Conservation (phyloP, 2,329 filamentous ascomycete genomes). For the Aureobasidium mangrovei region DNA sequence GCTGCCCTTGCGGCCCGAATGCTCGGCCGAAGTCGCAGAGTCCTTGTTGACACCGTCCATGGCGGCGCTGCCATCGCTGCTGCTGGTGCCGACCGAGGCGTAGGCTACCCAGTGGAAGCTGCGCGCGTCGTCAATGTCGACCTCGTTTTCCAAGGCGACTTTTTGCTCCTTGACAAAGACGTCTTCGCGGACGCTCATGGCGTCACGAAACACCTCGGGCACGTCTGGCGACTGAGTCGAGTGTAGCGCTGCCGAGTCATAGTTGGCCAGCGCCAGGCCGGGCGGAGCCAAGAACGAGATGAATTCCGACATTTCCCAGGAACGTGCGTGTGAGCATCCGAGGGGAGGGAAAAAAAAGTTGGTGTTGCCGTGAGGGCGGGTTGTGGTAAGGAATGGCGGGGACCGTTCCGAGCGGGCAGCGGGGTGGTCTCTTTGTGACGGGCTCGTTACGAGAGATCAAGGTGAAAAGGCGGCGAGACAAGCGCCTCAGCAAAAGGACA, state of each 20-base stretch:
- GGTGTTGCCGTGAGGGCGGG: neutral
- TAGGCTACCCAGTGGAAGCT: constrained; percentile 88
- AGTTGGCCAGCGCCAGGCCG: constrained; percentile 27
- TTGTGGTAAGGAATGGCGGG: neutral
- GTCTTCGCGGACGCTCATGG: constrained; percentile 47
- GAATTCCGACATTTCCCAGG: constrained; percentile 27
- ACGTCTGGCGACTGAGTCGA: constrained; percentile 29
- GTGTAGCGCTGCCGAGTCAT: constrained; percentile 23
- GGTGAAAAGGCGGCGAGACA: neutral
- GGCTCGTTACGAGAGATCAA: neutral
- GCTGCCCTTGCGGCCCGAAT: constrained; percentile 28
- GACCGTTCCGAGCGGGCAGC: neutral
- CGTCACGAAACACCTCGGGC: constrained; percentile 42
- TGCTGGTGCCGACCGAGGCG: constrained; percentile 47
- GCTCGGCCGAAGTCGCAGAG: constrained; percentile 29
- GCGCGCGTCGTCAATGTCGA: constrained; percentile 70
- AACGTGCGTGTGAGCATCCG: neutral
- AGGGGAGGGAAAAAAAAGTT: neutral
- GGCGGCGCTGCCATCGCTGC: constrained; percentile 32
- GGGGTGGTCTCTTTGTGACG: neutral
- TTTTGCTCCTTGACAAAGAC: constrained; percentile 52
- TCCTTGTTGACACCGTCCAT: constrained; percentile 25
- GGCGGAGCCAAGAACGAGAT: constrained; percentile 31
- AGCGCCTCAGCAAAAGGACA: neutral
- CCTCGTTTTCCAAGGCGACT: constrained; percentile 56